Evolutionary conservation across 2,329 filamentous ascomycete genomes (phyloP).

Genomic region (Metarhizium sp.): DNA sequence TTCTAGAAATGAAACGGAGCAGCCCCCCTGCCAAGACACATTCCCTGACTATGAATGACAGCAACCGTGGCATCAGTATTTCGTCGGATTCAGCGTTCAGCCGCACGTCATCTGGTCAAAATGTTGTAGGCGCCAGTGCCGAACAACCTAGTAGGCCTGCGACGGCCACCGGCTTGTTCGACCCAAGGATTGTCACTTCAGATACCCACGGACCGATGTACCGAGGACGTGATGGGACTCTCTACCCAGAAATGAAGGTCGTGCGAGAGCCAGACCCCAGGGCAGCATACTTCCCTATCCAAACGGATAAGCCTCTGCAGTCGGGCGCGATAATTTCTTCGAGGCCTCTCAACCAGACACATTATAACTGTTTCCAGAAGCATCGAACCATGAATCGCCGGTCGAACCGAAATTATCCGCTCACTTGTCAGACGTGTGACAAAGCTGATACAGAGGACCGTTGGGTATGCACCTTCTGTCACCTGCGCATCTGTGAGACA

Average conservation of each 20-base stretch:
- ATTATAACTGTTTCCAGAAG: constrained; percentile 36
- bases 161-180: constrained; percentile 14
- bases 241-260: constrained; percentile 32
- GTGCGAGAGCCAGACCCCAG: constrained; percentile 23
- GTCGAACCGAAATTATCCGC: constrained; percentile 38
- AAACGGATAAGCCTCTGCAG: constrained; percentile 16
- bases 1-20: constrained; percentile 11
- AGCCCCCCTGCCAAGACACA: background rate
- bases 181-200: constrained; percentile 23
- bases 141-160: constrained; percentile 7
- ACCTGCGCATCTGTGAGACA: constrained; percentile 39
- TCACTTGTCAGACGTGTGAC: constrained; percentile 45
- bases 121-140: background rate
- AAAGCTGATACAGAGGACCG: constrained; percentile 34
- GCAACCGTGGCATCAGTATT: constrained; percentile 7
- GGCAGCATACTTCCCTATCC: constrained; percentile 28
- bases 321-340: constrained; percentile 31
- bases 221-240: constrained; percentile 27
- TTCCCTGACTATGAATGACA: constrained; percentile 12
- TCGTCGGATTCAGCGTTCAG: background rate
- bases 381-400: constrained; percentile 40
- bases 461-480: constrained; percentile 40
- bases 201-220: constrained; percentile 26
- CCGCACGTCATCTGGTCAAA: background rate
- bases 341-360: constrained; percentile 32